Base-by-base conservation (phyloP, 768 basidiomycete genomes). In the Amanita rimosa region DNA sequence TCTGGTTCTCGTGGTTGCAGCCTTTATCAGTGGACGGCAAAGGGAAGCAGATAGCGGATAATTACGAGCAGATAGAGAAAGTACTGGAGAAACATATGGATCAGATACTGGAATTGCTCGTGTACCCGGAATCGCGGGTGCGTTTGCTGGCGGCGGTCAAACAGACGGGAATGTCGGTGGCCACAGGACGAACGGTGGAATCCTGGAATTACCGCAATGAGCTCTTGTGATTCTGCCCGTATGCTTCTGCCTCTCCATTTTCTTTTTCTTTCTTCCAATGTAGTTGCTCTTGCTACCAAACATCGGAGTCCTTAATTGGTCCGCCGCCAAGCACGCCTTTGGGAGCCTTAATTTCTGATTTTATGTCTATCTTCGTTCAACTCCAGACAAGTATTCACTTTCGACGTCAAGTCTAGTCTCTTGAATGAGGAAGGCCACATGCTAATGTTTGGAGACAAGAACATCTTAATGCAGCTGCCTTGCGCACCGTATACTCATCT, bases 61-160 rank as follows among this genome's bases (percentile, higher is more conserved):
- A 31, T 31, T 31, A 31, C 31, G 69, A 72, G 16, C 64, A 72
- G 53, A 62, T 91, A 16, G 53, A 68, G 7, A 58, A 69, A 14
- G 69, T 39, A 19, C 11, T 39, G 38, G 22, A 14, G 29, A 16
- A 19, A 41, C 33, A 89, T 87, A 75, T 74, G 33, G 65, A 69
- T 22, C 62, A 72, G 2, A 64, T 91, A 38, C 61, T 88, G 35
- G 68, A 63, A 11, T 64, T 71, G 1, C 86, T 88, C 57, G 64
- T 86, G 36, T 90, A 75, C 57, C 87, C 88, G 1, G 83, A 87
- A 49, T 87, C 88, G 10, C 76, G 87, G 3, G 79, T 75, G 2
- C 70, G 74, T 47, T 80, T 89, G 47, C 54, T 85, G n/a, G 63
- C 71, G 44, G 64, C 86, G 17, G 55, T 88, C 7, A 65, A 62